phyloP scores from a whole-genome alignment of 2,329 filamentous ascomycete species.

The Alternaria ethzedia region DNA sequence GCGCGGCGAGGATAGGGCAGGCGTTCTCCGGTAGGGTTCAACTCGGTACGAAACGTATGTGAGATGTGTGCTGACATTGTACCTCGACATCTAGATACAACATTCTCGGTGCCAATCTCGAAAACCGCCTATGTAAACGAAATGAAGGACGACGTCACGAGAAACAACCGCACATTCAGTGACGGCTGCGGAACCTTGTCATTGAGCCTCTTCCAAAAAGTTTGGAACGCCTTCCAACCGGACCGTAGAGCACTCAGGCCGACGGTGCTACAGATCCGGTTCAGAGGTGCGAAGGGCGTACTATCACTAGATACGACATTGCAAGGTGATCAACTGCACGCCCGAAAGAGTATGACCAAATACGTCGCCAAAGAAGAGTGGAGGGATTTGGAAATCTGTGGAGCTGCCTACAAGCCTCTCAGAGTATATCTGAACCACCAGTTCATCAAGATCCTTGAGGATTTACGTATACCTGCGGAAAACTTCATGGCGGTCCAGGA shows the following conservation, averaged over 20 bases:
- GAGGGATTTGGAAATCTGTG: constrained; percentile 73
- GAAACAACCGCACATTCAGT: constrained; percentile 70
- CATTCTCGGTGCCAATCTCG: constrained; percentile 63
- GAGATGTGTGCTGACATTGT: not conserved
- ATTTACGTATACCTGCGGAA: constrained; percentile 65
- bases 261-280: constrained; percentile 67
- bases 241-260: constrained; percentile 54
- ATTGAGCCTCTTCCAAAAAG: constrained; percentile 60
- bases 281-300: constrained; percentile 71
- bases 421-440: constrained; percentile 77
- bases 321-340: constrained; percentile 61
- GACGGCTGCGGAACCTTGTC: constrained; percentile 83
- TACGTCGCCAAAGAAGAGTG: constrained; percentile 61
- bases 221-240: constrained; percentile 63
- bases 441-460: constrained; percentile 85
- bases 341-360: constrained; percentile 81
- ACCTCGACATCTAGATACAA: constrained; percentile 63
- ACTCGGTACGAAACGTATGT: not conserved
- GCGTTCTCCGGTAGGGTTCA: constrained; percentile 66
- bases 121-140: constrained; percentile 56
- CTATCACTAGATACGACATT: constrained; percentile 68
- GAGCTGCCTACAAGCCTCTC: constrained; percentile 70
- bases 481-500: constrained; percentile 72
- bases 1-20: constrained; percentile 66
- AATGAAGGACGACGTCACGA: constrained; percentile 60